These are phyloP conservation scores for Auriscalpium orientale DNA, from an alignment of 768 basidiomycete species.

Conservation along the genomic window DNA sequence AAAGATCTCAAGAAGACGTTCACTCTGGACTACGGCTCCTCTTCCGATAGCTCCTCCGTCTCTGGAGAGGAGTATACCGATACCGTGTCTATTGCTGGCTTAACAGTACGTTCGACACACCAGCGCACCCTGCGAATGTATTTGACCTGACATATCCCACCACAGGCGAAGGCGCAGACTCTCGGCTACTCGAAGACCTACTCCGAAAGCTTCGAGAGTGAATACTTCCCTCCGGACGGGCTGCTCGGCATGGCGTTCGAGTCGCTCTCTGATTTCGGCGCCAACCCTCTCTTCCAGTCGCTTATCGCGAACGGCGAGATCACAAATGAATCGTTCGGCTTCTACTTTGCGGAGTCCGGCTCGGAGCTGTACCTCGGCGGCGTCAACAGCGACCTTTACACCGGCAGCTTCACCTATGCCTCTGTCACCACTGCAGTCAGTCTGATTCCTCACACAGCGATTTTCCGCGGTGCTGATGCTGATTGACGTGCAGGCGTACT, in stretches of 20 bases:
- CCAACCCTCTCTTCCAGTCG: constrained; percentile 32
- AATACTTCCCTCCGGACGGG: constrained; percentile 32
- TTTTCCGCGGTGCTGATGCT: background rate
- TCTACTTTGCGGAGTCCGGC: constrained; percentile 35
- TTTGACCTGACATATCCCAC: background rate
- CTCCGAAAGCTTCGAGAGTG: constrained; percentile 25
- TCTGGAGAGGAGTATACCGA: constrained; percentile 25
- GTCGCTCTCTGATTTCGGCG: constrained; percentile 26
- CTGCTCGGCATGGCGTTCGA: constrained; percentile 39
- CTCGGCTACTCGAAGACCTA: constrained; percentile 34
- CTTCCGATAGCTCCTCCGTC: constrained; percentile 22
- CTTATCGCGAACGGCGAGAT: constrained; percentile 30
- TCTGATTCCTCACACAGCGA: background rate
- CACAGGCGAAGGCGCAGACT: constrained; percentile 19
- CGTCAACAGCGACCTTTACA: background rate
- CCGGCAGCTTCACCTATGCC: constrained; percentile 1
- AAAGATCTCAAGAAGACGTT: constrained; percentile 15
- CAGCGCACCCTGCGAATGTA: background rate
- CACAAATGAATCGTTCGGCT: constrained; percentile 34
- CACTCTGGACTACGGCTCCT: constrained; percentile 22
- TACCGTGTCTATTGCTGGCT: constrained; percentile 14
- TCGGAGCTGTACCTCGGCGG: constrained; percentile 8
- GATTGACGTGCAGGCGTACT: constrained; percentile 8
- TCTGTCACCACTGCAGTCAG: background rate
- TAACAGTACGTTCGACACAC: background rate